These are phyloP conservation scores for Streptanthus diversifolius DNA, from an alignment of 345 rosid species.

Conservation along the genomic window DNA sequence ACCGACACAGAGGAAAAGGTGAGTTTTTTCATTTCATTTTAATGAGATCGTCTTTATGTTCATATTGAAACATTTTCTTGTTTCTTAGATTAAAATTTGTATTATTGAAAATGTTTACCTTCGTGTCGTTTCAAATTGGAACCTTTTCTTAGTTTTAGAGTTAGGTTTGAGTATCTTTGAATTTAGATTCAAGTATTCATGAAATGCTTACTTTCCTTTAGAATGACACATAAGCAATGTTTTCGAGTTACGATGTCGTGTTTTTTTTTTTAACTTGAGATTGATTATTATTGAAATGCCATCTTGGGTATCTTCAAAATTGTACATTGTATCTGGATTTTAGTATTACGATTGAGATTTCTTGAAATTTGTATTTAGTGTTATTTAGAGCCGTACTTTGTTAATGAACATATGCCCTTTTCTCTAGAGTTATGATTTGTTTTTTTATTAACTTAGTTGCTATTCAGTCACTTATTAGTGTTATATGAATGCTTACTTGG, in stretches of 20 bases:
- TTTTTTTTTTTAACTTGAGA: neutral
- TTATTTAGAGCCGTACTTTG: no score
- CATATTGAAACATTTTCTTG: neutral
- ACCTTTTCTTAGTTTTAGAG: neutral
- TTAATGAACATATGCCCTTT: no score
- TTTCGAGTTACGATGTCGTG: neutral
- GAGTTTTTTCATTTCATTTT: neutral
- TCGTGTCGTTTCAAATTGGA: neutral
- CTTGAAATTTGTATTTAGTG: neutral
- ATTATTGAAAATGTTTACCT: no score
- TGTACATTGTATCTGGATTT: neutral
- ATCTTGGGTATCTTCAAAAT: neutral
- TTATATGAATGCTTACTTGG: neutral
- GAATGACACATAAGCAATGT: neutral
- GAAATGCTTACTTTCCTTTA: no score
- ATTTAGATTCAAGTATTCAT: neutral
- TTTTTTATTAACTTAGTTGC: no score
- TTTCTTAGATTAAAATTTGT: neutral
- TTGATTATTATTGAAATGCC: neutral
- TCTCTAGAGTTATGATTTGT: no score
- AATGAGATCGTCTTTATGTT: no score
- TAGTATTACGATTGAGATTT: neutral
- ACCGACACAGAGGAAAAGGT: slow-evolving; percentile 92
- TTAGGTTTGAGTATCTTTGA: neutral
- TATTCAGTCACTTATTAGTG: neutral